Evolutionary conservation across 1,139 yeast genomes (phyloP).

Genomic region (Lodderomyces parapsilosis): DNA sequence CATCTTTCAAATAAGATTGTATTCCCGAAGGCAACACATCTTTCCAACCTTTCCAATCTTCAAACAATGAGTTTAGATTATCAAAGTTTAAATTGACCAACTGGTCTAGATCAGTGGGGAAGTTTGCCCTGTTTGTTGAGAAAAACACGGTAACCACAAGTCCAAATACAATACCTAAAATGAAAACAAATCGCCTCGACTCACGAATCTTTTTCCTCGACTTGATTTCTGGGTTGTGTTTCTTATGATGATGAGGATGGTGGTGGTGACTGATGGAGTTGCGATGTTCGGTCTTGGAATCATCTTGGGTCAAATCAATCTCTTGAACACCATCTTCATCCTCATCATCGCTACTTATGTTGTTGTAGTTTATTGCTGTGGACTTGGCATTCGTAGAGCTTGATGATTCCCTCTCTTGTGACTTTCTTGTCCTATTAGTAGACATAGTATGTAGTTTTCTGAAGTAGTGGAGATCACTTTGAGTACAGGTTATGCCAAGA

Average conservation of each 20-base stretch:
- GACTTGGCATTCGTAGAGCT: neutral
- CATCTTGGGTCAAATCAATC: neutral
- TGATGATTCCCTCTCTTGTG: neutral
- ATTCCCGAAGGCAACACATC: slow-evolving; percentile 67
- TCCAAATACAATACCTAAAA: slow-evolving; percentile 69
- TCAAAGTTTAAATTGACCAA: slow-evolving; percentile 54
- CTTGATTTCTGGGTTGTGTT: slow-evolving; percentile 5
- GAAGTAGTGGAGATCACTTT: too few relatives aligned
- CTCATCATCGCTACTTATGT: neutral
- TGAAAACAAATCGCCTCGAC: slow-evolving; percentile 48
- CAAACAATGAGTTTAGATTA: slow-evolving; percentile 48
- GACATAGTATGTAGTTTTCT: too few relatives aligned
- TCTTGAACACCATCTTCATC: slow-evolving; percentile 2
- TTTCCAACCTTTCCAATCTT: slow-evolving; percentile 52
- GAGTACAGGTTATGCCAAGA: too few relatives aligned
- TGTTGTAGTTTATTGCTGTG: neutral
- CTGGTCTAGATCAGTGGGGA: slow-evolving; percentile 49
- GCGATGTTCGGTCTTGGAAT: neutral
- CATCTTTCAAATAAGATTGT: slow-evolving; percentile 58
- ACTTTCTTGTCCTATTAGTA: neutral
- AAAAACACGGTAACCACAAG: slow-evolving; percentile 62
- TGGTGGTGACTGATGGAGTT: slow-evolving; percentile 1
- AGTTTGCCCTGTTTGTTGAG: slow-evolving; percentile 46
- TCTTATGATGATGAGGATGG: slow-evolving; percentile 6
- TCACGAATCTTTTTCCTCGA: slow-evolving; percentile 28